A percentile compares a stretch with the other conserved stretches of the same genome.
Conservation (phyloP, 108 stramenopile genomes). For the Aureococcus anophagefferens region DNA sequence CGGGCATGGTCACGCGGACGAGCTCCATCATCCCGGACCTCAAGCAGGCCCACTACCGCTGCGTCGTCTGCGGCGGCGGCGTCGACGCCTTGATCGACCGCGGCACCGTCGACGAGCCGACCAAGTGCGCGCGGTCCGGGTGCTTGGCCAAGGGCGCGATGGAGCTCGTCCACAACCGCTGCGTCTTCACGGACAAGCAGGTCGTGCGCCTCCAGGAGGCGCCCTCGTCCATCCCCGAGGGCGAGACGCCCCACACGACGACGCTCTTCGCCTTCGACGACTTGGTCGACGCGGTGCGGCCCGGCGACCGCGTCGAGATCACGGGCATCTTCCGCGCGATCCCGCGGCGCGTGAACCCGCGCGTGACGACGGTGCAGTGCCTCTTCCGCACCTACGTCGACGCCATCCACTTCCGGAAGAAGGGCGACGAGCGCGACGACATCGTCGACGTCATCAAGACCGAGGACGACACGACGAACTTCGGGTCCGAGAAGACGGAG, state of each 20-base stretch:
- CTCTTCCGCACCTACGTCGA: conserved; percentile 97
- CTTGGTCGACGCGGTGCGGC: conserved; percentile 85
- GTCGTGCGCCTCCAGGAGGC: conserved; percentile 91
- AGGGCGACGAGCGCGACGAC: conserved; percentile 12
- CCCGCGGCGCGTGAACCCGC: conserved; percentile 75
- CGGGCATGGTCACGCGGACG: conserved; percentile 90
- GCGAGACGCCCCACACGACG: conserved; percentile 91
- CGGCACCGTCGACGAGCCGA: conserved; percentile 84
- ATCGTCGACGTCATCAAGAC: neutral
- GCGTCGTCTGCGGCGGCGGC: conserved; percentile 67
- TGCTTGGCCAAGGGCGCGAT: conserved; percentile 36
- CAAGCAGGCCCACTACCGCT: conserved; percentile 86
- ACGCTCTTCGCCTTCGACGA: conserved; percentile 93
- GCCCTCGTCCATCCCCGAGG: conserved; percentile 92
- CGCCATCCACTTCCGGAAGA: conserved; percentile 80
- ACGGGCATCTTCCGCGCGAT: conserved; percentile 93
- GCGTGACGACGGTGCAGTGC: conserved; percentile 68
- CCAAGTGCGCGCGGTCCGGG: conserved; percentile 38
- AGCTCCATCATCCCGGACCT: conserved; percentile 93
- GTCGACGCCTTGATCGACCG: conserved; percentile 80
- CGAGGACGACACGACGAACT: conserved; percentile 19
- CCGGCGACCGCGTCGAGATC: conserved; percentile 92
- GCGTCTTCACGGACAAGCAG: conserved; percentile 93
- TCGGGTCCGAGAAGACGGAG: conserved; percentile 52
- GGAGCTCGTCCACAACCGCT: conserved; percentile 82